phyloP scores from a whole-genome alignment of 1,284 basidiomycete genomes.

The Xerocomus cyaneibrunnescens region DNA sequence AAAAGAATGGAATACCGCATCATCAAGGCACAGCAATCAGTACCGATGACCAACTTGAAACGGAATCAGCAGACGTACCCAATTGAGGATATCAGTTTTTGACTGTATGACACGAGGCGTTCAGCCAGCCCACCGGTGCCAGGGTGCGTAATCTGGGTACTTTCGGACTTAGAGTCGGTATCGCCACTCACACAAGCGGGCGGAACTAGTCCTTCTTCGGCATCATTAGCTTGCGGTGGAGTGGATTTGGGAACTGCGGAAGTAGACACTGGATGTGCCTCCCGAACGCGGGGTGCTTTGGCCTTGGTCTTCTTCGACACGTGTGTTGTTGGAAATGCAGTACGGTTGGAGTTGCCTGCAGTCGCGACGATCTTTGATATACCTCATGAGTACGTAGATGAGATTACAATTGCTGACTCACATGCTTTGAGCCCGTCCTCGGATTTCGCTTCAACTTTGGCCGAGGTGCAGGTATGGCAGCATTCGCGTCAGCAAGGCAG shows the following conservation, averaged over 20 bases:
- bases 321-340: slow-evolving; percentile 12
- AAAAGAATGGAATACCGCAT: slow-evolving; percentile 9
- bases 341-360: slow-evolving; percentile 19
- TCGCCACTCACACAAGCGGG: slow-evolving; percentile 24
- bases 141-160: slow-evolving; percentile 8
- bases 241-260: slow-evolving; percentile 12
- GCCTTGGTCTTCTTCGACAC: slow-evolving; percentile 25
- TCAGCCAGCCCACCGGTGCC: slow-evolving; percentile 25
- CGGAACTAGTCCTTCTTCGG: slow-evolving; percentile 19
- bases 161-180: slow-evolving; percentile 14
- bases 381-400: slow-evolving; percentile 21
- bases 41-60: slow-evolving; percentile 21
- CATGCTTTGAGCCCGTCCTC: slow-evolving; percentile 25
- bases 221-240: slow-evolving; percentile 17
- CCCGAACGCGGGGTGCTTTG: slow-evolving; percentile 14
- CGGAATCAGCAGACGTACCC: slow-evolving; percentile 29
- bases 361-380: slow-evolving; percentile 15
- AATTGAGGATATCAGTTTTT: slow-evolving; percentile 35
- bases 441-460: slow-evolving; percentile 25
- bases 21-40: slow-evolving; percentile 28
- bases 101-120: slow-evolving; percentile 37
- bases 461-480: not conserved
- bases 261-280: slow-evolving; percentile 10
- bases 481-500: slow-evolving; percentile 1
- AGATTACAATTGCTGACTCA: slow-evolving; percentile 21